These are phyloP conservation scores for Solanum chaucha DNA, from an alignment of 257 asterid species.

Conservation along the genomic window DNA sequence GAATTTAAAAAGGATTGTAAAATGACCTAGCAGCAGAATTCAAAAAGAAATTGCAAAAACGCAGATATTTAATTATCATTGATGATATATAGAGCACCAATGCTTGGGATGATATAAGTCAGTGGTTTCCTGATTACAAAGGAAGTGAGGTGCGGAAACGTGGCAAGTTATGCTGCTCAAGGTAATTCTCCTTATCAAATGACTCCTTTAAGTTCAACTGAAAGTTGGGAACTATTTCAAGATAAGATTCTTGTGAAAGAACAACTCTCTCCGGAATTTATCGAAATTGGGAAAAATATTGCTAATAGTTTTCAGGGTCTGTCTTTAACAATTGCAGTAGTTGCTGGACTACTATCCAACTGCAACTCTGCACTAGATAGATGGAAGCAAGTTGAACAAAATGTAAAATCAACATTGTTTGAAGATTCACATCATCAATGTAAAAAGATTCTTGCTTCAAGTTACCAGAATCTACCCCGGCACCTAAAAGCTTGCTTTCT, in stretches of 20 bases:
- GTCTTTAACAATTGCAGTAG: not conserved
- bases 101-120: not conserved
- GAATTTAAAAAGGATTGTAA: not conserved
- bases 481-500: slow-evolving; percentile 6
- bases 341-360: not conserved
- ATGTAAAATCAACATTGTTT: not conserved
- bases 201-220: not conserved
- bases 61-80: slow-evolving; percentile 4
- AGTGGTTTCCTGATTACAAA: slow-evolving; percentile 7
- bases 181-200: not conserved
- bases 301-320: not conserved
- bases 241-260: not conserved
- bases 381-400: not conserved
- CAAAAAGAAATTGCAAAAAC: not conserved
- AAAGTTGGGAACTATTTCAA: slow-evolving; percentile 8
- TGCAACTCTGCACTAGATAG: not conserved
- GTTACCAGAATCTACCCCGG: slow-evolving; percentile 6
- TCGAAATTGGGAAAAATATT: not conserved
- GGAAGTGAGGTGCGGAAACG: slow-evolving; percentile 5
- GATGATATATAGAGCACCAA: slow-evolving; percentile 4
- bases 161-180: not conserved
- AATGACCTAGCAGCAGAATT: not conserved
- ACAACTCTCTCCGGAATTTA: not conserved
- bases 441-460: not conserved
- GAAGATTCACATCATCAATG: not conserved